Base-by-base conservation (phyloP, 1,139 yeast species). In the Geotrichum restrictum region DNA sequence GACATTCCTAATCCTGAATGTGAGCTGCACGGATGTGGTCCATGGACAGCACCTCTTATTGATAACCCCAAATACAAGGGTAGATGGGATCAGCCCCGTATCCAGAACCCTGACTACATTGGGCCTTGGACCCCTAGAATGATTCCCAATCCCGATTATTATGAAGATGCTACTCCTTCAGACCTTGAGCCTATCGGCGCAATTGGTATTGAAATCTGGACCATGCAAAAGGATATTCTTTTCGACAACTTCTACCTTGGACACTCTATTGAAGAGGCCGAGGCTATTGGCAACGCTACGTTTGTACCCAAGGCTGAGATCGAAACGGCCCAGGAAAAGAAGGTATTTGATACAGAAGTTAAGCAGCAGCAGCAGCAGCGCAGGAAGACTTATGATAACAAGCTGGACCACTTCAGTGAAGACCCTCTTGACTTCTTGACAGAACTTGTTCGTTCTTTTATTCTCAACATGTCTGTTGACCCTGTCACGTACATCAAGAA, bases 171-270 rank as follows among this genome's bases (percentile, higher is more conserved):
- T 1, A 69, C 65, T 6, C 93, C 95, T 8, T 73, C 84, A 3
- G 74, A 81, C 59, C 70, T 88, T 58, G 84, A 79, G 61, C 78
- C 82, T 40, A 80, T 89, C 61, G 93, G 89, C 27, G 95, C 86
- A 7, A 63, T 91, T 51, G 96, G 96, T 3, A 86, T 91, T 65
- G 98, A 91, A 68, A 74, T 89, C 59, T 89, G 96, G 96, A 81
- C 94, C 53, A 84, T 89, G 83, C 85, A 87, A 60, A 75, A 76
- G 44, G 79, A 84, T 50, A 79, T 88, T 48, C 62, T 87, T 64
- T 88, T 91, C 65, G 88, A 88, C 68, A 88, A 89, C 70, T 81
- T 89, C 53, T 89, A 88, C 67, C 67, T 91, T 57, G 97, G 97
- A 13, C 93, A 87, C 64, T 82, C 88, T 2, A 71, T 88, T 16